Evolutionary conservation across 1,139 yeast genomes (phyloP), one percentile per base, ranked within the genome.

Genomic region (Hemisphaericaspora subhashii): DNA sequence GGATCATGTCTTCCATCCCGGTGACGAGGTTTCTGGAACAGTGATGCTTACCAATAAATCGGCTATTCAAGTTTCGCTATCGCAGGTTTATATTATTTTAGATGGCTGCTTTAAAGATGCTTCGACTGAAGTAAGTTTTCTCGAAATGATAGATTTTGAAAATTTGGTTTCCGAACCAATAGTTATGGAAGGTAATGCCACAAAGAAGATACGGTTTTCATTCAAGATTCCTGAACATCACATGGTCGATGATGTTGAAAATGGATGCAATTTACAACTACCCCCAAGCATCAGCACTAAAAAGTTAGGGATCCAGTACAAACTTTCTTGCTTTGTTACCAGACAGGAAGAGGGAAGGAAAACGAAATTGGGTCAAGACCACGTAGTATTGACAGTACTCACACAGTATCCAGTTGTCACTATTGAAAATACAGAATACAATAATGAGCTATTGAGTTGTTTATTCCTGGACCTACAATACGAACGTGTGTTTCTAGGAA

Each of bases 61-160:
- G 9, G 21, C 17, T 7, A 2, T 6, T 13, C 15, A 23, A 17
- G 11, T 17, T n/a, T 4, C 23, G 2, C 7, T 29, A n/a, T 17
- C 32, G 8, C 22, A n/a, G 17, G 10, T 29, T 6, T 29, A 29
- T 29, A 12, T 29, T 9, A 18, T 29, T n/a, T 29, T 29, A 11
- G 32, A 29, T 29, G 23, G 22, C n/a, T 29, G 32, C 23, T 15
- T 29, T n/a, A 17, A 18, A 7, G 32, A 29, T 29, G 11, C 23
- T 11, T 11, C 20, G 8, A 17, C 12, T n/a, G 32, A 29, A 16
- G 23, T 29, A 4, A 29, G 23, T 18, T 29, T 29, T 11, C 23
- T 29, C 5, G 32, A 29, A 29, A 18, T 29, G 32, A 18, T 29
- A 29, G 32, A 29, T 29, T 29, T 29, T 11, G 32, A 29, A 29